Conservation (phyloP, 208 protist genomes). For the Strigomonas culicis region DNA sequence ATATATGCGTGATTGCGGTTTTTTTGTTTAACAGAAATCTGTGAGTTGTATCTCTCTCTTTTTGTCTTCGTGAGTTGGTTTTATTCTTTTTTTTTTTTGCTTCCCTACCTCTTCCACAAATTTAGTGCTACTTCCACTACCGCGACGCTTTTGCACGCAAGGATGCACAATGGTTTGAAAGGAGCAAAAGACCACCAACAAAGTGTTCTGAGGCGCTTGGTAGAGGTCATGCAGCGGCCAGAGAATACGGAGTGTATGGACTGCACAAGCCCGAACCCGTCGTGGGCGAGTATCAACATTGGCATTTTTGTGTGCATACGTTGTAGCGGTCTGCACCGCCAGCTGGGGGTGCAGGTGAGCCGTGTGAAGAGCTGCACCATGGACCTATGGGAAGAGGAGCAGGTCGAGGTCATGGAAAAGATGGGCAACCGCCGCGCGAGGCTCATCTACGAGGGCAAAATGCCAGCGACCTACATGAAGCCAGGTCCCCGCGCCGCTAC, state of each 20-base stretch:
- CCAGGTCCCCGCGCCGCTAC: conserved; percentile 32
- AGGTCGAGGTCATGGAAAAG: conserved; percentile 59
- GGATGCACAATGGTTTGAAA: no score
- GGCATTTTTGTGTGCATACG: conserved; percentile 89
- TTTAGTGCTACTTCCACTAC: neutral
- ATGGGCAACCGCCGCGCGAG: conserved; percentile 57
- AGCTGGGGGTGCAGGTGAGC: conserved; percentile 88
- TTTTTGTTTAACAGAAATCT: neutral
- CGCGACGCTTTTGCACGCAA: neutral
- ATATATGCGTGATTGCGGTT: neutral
- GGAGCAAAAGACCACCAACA: conserved; percentile 38
- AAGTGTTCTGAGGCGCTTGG: conserved; percentile 23
- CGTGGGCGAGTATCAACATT: conserved; percentile 74
- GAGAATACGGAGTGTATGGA: conserved; percentile 78
- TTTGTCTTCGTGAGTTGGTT: neutral
- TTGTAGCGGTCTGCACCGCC: conserved; percentile 90
- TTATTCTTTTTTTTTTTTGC: neutral
- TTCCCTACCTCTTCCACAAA: neutral
- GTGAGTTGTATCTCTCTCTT: neutral
- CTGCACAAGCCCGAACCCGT: conserved; percentile 59
- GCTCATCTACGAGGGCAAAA: conserved; percentile 39
- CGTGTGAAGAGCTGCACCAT: conserved; percentile 86
- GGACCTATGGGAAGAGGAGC: conserved; percentile 72
- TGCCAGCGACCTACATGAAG: conserved; percentile 28
- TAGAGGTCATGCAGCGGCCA: conserved; percentile 32